These are phyloP conservation scores for Monosporozyma solicola DNA, from an alignment of 805 yeast genomes.

Conservation along the genomic window DNA sequence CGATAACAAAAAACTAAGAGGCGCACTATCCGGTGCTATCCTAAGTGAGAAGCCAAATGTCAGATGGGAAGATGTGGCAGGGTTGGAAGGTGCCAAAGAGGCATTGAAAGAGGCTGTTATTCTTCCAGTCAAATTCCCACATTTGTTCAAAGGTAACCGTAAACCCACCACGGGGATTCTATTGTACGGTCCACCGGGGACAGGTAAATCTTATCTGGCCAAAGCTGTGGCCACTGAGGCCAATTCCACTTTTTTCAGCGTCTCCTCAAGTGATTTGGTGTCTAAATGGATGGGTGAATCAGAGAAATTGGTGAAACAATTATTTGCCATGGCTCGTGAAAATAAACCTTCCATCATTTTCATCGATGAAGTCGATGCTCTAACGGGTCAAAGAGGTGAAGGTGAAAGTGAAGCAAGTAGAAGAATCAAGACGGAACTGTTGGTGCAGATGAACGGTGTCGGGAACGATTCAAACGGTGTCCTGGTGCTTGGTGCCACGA, in stretches of 20 bases:
- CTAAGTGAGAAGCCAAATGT: conserved; percentile 88
- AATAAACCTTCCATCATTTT: conserved; percentile 92
- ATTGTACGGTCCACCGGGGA: conserved; percentile 91
- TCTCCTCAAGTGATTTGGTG: conserved; percentile 91
- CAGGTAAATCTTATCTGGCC: conserved; percentile 94
- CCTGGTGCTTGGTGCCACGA: conserved; percentile 91
- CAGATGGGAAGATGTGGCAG: conserved; percentile 93
- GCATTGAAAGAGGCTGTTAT: conserved; percentile 96
- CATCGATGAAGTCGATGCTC: conserved; percentile 96
- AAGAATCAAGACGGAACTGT: conserved; percentile 88
- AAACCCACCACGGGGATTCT: conserved; percentile 88
- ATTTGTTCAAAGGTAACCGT: conserved; percentile 86
- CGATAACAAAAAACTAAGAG: conserved; percentile 81
- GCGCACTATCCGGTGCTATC: conserved; percentile 88
- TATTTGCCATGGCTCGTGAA: conserved; percentile 93
- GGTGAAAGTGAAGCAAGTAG: conserved; percentile 95
- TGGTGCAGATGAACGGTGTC: conserved; percentile 98
- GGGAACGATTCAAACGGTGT: conserved; percentile 93
- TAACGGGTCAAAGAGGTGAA: conserved; percentile 97
- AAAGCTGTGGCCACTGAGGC: conserved; percentile 99
- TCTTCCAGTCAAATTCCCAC: conserved; percentile 92
- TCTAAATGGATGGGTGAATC: conserved; percentile 99
- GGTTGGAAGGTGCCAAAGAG: conserved; percentile 89
- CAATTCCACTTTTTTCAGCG: conserved; percentile 91
- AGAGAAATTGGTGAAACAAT: conserved; percentile 89